Base-by-base conservation (phyloP, 768 basidiomycete genomes). In the Suillus lakei region DNA sequence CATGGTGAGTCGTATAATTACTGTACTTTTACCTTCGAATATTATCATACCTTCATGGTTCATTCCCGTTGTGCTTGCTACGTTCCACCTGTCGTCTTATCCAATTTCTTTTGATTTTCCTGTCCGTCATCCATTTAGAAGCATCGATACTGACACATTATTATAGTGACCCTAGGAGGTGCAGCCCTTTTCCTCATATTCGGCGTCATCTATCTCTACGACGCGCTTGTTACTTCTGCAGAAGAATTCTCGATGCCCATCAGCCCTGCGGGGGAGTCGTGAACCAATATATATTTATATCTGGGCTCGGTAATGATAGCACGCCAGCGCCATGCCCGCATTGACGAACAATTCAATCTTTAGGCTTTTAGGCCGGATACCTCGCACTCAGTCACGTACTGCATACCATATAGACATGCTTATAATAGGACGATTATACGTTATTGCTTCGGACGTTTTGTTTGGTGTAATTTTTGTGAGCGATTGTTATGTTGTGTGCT, bases 21-120 rank as follows among this genome's bases (percentile, higher is more conserved):
- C 30, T 12, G 51, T 43, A n/a, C 46, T 15, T 23, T 32, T 48
- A 7, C 34, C 8, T 63, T 7, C 28, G 15, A 23, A 34, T 96
- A 51, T 96, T 73, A 91, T 98, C 6, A 95, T 93, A 69, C 83
- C 98, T 32, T 93, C 99, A 53, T 51, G 50, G 12, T 97, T 97
- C 0, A 86, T 87, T 2, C 83, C 96, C 32, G 53, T 18, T 54
- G 30, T 32, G 30, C 30, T 32, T 0, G 96, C 96, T 10, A 94
- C 98, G 54, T 82, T 5, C 26, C 18, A 53, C 18, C 18, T 53
- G 26, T 8, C 4, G 26, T 95, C 95, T 0, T 95, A 91, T 3
- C 80, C 93, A 98, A 68, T 96, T 28, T 51, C 7, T 28, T 94
- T 55, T 97, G 96, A 30, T 16, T 50, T 74, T 38, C 34, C 23